Evolutionary conservation across 768 basidiomycete species (phyloP).

Genomic region (Podaxis pistillaris): DNA sequence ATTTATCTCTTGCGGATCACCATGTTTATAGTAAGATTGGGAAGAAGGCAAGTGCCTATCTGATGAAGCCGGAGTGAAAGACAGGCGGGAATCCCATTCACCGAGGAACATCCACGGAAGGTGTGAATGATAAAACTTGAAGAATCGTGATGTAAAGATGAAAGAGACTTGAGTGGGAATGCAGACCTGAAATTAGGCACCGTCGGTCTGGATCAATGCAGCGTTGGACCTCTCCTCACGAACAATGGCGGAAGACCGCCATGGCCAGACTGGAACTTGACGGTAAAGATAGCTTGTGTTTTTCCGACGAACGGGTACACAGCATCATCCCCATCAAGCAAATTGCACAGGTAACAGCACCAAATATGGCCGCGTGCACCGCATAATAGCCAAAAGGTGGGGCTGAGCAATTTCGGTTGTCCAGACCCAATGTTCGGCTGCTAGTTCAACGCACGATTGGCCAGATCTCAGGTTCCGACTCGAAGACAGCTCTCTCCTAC

Average conservation of each 20-base stretch:
- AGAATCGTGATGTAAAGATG: too few species aligned
- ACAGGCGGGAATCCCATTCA: neutral
- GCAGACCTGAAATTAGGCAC: too few species aligned
- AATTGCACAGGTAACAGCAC: neutral
- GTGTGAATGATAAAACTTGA: neutral
- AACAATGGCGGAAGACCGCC: neutral
- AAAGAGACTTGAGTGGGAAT: too few species aligned
- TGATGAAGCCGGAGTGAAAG: neutral
- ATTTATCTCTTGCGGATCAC: slow-evolving; percentile 9
- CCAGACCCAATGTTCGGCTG: neutral
- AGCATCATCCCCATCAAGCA: neutral
- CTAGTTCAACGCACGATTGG: neutral
- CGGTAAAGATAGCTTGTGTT: neutral
- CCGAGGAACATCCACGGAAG: neutral
- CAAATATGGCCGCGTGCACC: neutral
- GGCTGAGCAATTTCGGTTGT: slow-evolving; percentile 3
- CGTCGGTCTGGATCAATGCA: neutral
- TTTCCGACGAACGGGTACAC: neutral
- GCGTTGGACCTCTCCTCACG: neutral
- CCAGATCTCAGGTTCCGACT: slow-evolving; percentile 5
- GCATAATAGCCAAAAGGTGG: slow-evolving; percentile 4
- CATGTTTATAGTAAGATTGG: neutral
- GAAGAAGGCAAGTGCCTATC: slow-evolving; percentile 8
- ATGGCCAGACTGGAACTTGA: neutral
- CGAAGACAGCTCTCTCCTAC: neutral